phyloP scores from a whole-genome alignment of 208 protist species.

The Wallacemonas sp. region DNA sequence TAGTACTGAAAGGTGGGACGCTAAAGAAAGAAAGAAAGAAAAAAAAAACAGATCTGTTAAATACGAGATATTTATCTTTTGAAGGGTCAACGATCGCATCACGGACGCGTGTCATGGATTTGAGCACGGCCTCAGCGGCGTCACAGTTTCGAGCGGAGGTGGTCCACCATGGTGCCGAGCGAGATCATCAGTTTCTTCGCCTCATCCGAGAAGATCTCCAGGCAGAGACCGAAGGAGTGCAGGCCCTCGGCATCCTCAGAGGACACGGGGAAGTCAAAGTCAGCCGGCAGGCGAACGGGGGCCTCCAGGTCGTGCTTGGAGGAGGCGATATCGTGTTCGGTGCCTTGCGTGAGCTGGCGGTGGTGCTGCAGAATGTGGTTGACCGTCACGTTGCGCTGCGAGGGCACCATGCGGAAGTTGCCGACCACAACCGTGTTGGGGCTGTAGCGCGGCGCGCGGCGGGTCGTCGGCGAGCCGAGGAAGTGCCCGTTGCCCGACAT shows the following conservation, averaged over 20 bases:
- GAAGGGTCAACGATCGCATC: background rate
- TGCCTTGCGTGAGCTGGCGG: conserved; percentile 9
- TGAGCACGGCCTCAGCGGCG: background rate
- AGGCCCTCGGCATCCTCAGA: conserved; percentile 77
- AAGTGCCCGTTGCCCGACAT: background rate
- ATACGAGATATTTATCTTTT: background rate
- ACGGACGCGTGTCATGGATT: background rate
- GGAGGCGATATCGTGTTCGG: background rate
- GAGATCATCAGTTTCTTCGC: conserved; percentile 73
- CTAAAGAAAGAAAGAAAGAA: conserved; percentile 24
- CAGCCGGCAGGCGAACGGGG: conserved; percentile 49
- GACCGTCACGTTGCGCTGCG: conserved; percentile 49
- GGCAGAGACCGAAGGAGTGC: conserved; percentile 77
- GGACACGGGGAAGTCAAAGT: conserved; percentile 76
- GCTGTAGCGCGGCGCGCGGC: conserved; percentile 16
- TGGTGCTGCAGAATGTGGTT: conserved; percentile 30
- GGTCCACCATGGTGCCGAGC: conserved; percentile 68
- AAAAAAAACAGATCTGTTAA: conserved; percentile 12
- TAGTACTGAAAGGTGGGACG: background rate
- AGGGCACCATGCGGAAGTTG: conserved; percentile 39
- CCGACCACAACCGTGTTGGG: conserved; percentile 9
- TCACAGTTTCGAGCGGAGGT: conserved; percentile 55
- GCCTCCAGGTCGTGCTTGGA: conserved; percentile 14
- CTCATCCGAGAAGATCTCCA: conserved; percentile 87
- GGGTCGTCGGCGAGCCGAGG: background rate